Conservation (phyloP, 2,329 filamentous ascomycete genomes). For the Ploettnerulaceae sp. region DNA sequence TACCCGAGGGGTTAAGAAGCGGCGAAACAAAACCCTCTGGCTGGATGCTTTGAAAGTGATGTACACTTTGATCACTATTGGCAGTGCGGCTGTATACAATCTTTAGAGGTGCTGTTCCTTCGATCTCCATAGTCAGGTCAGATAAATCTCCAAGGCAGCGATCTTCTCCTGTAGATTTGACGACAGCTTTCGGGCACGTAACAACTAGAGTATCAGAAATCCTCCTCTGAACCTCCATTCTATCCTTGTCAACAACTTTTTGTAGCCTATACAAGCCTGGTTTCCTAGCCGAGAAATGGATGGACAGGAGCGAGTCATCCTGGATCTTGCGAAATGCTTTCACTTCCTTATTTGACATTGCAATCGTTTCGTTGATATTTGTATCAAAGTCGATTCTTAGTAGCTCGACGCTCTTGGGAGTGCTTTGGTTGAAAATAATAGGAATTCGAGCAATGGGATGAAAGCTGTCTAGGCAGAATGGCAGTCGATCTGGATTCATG, state of each 20-base stretch:
- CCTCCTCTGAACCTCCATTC: constrained; percentile 80
- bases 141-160: constrained; percentile 87
- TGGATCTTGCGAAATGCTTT: constrained; percentile 62
- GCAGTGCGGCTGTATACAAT: constrained; percentile 88
- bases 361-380: constrained; percentile 73
- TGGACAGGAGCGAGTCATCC: constrained; percentile 53
- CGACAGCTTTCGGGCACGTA: constrained; percentile 72
- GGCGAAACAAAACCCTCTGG: constrained; percentile 82
- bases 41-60: constrained; percentile 89
- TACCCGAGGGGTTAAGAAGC: constrained; percentile 57
- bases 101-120: constrained; percentile 84
- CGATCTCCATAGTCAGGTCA: constrained; percentile 74
- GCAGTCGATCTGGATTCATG: constrained; percentile 73
- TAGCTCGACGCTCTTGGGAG: constrained; percentile 84
- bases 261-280: constrained; percentile 81
- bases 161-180: constrained; percentile 59
- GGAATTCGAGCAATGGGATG: constrained; percentile 63
- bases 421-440: constrained; percentile 89
- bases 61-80: constrained; percentile 76
- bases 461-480: constrained; percentile 72
- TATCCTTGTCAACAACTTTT: constrained; percentile 86
- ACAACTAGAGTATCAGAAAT: constrained; percentile 79
- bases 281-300: constrained; percentile 75
- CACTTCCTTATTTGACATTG: constrained; percentile 68
- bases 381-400: constrained; percentile 80